Evolutionary conservation across 2,329 filamentous ascomycete species (phyloP).

Genomic region (Clonostachys sp.): DNA sequence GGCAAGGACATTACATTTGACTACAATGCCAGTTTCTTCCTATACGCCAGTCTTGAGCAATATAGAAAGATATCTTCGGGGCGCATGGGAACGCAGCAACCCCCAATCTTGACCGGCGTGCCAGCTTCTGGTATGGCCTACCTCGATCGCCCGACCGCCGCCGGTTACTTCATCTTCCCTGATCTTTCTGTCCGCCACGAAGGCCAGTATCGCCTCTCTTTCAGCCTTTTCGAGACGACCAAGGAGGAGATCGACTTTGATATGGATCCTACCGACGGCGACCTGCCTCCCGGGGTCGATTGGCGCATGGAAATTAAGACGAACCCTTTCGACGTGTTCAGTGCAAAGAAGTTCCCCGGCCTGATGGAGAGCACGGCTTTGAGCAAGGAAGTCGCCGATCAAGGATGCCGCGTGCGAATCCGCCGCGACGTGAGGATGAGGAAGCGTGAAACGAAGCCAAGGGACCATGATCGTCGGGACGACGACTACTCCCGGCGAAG

Average conservation of each 20-base stretch:
- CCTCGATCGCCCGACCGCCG: constrained; percentile 74
- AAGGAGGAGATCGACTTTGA: constrained; percentile 82
- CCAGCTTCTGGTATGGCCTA: constrained; percentile 96
- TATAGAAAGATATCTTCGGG: constrained; percentile 79
- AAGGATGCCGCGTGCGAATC: constrained; percentile 94
- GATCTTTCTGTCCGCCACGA: constrained; percentile 95
- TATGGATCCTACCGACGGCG: constrained; percentile 35
- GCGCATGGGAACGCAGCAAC: constrained; percentile 63
- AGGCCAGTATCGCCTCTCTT: constrained; percentile 84
- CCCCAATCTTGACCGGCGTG: constrained; percentile 87
- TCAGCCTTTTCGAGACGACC: constrained; percentile 90
- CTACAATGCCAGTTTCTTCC: constrained; percentile 97
- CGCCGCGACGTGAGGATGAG: constrained; percentile 91
- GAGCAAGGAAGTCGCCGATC: constrained; percentile 89
- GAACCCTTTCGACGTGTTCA: constrained; percentile 80
- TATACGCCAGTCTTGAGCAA: constrained; percentile 87
- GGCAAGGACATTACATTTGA: constrained; percentile 76
- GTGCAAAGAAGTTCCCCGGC: constrained; percentile 97
- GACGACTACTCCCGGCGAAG: constrained; percentile 49
- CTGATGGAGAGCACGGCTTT: constrained; percentile 83
- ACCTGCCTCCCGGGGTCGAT: constrained; percentile 57
- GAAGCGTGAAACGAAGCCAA: constrained; percentile 68
- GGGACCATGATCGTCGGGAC: constrained; percentile 54
- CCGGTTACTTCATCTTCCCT: constrained; percentile 95
- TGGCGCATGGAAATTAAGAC: constrained; percentile 91